Conservation (phyloP, 2,329 filamentous ascomycete species). For the Botrytis deweyae region DNA sequence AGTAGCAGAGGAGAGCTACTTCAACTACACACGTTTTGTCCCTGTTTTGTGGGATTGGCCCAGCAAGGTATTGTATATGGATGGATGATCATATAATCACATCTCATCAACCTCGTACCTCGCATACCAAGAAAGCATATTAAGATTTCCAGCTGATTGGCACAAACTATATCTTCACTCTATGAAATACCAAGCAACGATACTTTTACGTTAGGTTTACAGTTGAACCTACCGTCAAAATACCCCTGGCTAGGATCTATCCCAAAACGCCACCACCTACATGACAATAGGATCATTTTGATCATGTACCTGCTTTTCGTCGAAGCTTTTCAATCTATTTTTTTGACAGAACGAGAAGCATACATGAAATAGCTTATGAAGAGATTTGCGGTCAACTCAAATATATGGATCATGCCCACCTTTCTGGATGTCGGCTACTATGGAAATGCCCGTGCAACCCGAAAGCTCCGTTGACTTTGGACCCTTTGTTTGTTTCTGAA, state of each 20-base stretch:
- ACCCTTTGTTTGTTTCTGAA: not conserved
- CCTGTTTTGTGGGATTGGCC: not conserved
- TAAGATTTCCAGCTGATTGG: not conserved
- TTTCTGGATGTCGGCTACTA: not conserved
- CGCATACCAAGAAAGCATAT: not conserved
- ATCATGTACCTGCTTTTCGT: not conserved
- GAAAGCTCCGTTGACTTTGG: not conserved
- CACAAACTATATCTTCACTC: not conserved
- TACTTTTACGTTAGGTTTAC: not conserved
- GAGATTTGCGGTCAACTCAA: not conserved
- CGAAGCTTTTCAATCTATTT: not conserved
- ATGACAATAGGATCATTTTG: not conserved
- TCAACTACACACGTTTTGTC: not conserved
- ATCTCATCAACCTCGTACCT: not conserved
- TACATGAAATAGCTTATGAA: not conserved
- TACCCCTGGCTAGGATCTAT: not conserved
- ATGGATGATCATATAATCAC: not conserved
- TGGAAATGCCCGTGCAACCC: not conserved
- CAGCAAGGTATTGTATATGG: not conserved
- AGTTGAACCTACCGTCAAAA: too few species aligned
- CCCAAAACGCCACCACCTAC: not conserved
- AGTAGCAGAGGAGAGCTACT: not conserved
- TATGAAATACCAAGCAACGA: not conserved
- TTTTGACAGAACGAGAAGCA: not conserved
- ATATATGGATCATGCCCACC: not conserved